Conservation (phyloP, 116 monocot genomes). For the Phalaenopsis hybrid region DNA sequence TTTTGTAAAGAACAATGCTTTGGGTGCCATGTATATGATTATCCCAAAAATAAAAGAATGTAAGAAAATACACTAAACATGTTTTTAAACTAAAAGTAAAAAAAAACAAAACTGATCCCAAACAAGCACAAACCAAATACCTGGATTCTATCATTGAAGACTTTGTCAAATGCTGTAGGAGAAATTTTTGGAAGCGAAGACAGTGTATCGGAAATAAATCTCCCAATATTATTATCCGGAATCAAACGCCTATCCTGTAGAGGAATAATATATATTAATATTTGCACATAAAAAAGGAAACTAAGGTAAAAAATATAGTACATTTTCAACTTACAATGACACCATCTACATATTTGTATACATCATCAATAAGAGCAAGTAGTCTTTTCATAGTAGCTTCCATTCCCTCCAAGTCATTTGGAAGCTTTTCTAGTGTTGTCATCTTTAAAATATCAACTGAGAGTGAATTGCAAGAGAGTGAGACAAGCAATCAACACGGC, state of each 20-base stretch:
- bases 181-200: constrained; percentile 67
- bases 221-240: constrained; percentile 76
- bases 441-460: constrained; percentile 83
- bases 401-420: constrained; percentile 91
- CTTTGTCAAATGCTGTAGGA: constrained; percentile 74
- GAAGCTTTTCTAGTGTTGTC: constrained; percentile 67
- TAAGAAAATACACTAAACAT: no score
- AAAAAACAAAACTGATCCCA: no score
- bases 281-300: constrained; percentile 4
- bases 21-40: no score
- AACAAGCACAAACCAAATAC: constrained; percentile 14
- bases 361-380: constrained; percentile 60
- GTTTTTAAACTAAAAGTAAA: no score
- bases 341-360: constrained; percentile 84
- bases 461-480: not conserved
- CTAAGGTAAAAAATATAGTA: not conserved
- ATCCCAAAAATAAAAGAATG: no score
- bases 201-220: constrained; percentile 63
- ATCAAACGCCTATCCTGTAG: constrained; percentile 53
- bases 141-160: constrained; percentile 90
- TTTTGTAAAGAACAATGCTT: no score
- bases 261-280: not conserved
- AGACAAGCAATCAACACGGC: not conserved
- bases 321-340: constrained; percentile 54
- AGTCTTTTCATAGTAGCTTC: constrained; percentile 75